Percentiles rank a stretch among this genome's conserved stretches.
phyloP scores from a whole-genome alignment of 192 early-diverging fungal genomes.

The Coemansia sp. region DNA sequence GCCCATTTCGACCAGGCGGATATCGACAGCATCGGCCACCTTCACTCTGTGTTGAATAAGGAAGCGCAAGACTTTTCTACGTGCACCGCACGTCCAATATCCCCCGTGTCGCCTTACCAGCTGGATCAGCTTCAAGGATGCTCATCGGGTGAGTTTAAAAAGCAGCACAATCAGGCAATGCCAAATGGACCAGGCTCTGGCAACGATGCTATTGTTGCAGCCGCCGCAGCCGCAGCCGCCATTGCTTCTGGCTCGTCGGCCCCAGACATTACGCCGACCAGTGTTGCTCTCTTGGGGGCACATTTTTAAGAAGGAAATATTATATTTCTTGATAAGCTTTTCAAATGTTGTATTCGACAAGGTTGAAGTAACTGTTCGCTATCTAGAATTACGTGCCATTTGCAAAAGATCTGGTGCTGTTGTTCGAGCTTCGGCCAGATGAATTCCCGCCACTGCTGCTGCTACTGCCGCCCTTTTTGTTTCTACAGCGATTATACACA shows the following conservation, averaged over 20 bases:
- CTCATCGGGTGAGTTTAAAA: constrained; percentile 38
- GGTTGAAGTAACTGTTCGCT: background rate
- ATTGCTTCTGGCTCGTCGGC: constrained; percentile 5
- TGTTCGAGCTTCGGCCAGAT: background rate
- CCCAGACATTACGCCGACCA: background rate
- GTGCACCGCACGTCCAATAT: constrained; percentile 30
- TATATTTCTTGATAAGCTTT: too few relatives aligned
- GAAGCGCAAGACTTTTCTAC: constrained; percentile 15
- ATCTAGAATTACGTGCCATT: background rate
- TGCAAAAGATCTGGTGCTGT: background rate
- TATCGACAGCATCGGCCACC: constrained; percentile 35
- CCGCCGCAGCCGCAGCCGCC: constrained; percentile 8
- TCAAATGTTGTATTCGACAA: background rate
- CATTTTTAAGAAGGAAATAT: background rate
- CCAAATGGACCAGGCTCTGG: background rate
- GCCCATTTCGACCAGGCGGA: constrained; percentile 34
- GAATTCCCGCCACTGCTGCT: background rate
- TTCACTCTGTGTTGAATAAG: constrained; percentile 45
- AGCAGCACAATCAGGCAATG: constrained; percentile 11
- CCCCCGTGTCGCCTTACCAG: constrained; percentile 51
- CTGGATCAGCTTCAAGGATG: constrained; percentile 40
- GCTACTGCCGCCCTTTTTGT: constrained; percentile 12
- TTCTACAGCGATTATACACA: constrained; percentile 1
- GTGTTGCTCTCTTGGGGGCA: background rate
- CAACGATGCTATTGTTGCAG: constrained; percentile 3